A percentile compares a stretch with the other conserved stretches of the same genome.
These are phyloP conservation scores for Huntiella bhutanensis DNA, from an alignment of 2,329 filamentous ascomycete species.

Conservation along the genomic window DNA sequence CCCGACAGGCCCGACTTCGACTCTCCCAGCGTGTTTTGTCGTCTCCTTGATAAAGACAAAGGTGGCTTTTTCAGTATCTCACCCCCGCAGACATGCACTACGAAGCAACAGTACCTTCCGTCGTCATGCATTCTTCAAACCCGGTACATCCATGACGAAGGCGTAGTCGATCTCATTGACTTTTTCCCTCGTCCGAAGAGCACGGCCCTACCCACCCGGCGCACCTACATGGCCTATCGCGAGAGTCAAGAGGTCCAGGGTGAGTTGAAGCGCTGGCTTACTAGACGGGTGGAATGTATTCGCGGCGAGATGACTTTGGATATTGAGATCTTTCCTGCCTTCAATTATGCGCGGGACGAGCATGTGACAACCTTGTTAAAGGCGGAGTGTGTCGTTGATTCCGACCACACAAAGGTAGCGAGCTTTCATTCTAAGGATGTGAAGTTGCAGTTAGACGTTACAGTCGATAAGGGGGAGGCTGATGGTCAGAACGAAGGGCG, in stretches of 20 bases:
- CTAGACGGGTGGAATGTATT: conserved; percentile 54
- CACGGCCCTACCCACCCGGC: conserved; percentile 30
- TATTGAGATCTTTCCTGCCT: conserved; percentile 53
- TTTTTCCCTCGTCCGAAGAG: conserved; percentile 56
- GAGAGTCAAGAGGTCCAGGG: conserved; percentile 35
- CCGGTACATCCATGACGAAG: conserved; percentile 57
- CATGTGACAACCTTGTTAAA: conserved; percentile 41
- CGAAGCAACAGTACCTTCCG: conserved; percentile 60
- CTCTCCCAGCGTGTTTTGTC: conserved; percentile 56
- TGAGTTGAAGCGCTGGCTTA: conserved; percentile 51
- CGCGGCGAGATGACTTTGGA: conserved; percentile 44
- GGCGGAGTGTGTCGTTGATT: conserved; percentile 21
- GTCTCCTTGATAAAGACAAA: conserved; percentile 54
- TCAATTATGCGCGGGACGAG: conserved; percentile 46
- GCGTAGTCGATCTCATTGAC: conserved; percentile 53
- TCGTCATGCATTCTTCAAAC: conserved; percentile 60
- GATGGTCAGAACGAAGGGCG: conserved; percentile 19
- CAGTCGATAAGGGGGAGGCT: conserved; percentile 39
- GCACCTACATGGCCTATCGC: conserved; percentile 32
- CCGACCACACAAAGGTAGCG: conserved; percentile 35
- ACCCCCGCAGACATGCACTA: conserved; percentile 39
- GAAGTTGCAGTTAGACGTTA: conserved; percentile 48
- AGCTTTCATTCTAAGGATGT: conserved; percentile 40
- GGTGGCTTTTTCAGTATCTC: conserved; percentile 55
- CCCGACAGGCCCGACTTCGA: conserved; percentile 52